These are phyloP conservation scores for Acanthamoeba lenticulata DNA, from an alignment of 208 protist species.

Conservation along the genomic window DNA sequence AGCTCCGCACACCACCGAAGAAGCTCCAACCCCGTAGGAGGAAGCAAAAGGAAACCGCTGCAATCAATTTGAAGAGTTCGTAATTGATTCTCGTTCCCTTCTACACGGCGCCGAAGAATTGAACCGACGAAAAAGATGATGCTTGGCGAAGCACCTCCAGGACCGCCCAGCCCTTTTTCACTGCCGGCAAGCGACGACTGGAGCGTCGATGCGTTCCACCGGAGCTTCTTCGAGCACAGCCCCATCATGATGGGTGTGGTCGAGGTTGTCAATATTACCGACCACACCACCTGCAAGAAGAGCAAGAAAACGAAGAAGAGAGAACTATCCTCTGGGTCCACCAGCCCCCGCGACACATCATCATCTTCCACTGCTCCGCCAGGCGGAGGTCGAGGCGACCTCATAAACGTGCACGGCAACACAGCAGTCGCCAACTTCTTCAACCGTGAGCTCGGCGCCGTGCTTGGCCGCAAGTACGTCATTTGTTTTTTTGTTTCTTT, in stretches of 20 bases:
- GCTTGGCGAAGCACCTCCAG: not conserved
- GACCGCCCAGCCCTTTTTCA: not conserved
- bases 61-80: too few relatives aligned
- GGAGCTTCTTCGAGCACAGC: conserved; percentile 37
- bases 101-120: too few relatives aligned
- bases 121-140: too few relatives aligned
- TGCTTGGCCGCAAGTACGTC: not conserved
- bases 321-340: not conserved
- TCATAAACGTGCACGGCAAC: conserved; percentile 1
- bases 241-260: conserved; percentile 31
- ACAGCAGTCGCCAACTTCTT: not conserved
- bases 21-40: too few relatives aligned
- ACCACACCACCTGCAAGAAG: not conserved
- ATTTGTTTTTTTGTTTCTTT: not conserved
- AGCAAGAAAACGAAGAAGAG: not conserved
- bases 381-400: not conserved
- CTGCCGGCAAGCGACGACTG: not conserved
- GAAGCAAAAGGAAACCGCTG: too few relatives aligned
- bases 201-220: not conserved
- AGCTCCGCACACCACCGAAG: too few relatives aligned
- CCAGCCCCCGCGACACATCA: not conserved
- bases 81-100: too few relatives aligned
- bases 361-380: not conserved
- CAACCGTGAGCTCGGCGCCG: not conserved
- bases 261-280: not conserved